Evolutionary conservation across 441 rosid species (phyloP).

Genomic region (Flueggea neowawraea): DNA sequence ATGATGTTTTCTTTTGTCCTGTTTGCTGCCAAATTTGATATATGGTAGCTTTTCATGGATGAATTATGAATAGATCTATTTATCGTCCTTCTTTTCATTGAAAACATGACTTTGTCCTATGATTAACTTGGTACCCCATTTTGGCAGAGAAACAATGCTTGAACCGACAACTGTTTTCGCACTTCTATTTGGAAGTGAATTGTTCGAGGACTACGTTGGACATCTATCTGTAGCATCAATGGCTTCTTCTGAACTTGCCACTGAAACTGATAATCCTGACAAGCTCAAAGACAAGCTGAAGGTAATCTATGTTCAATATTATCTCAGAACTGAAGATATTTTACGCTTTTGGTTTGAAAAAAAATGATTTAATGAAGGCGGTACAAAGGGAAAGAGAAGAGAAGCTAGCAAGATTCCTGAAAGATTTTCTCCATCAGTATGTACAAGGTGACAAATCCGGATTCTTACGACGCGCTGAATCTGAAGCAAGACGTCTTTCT

Average conservation of each 20-base stretch:
- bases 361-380: slow-evolving; percentile 31
- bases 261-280: slow-evolving; percentile 53
- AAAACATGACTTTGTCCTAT: too few relatives aligned
- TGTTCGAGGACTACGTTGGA: slow-evolving; percentile 86
- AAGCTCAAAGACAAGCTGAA: slow-evolving; percentile 66
- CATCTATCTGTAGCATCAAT: slow-evolving; percentile 89
- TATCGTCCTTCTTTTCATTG: too few relatives aligned
- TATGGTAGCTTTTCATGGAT: too few relatives aligned
- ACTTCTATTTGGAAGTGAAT: slow-evolving; percentile 94
- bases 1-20: too few relatives aligned
- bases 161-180: slow-evolving; percentile 91
- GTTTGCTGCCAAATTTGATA: too few relatives aligned
- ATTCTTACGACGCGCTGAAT: slow-evolving; percentile 62
- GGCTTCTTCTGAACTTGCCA: slow-evolving; percentile 73
- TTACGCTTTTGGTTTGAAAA: neutral
- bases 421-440: slow-evolving; percentile 59
- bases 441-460: slow-evolving; percentile 77
- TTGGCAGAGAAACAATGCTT: slow-evolving; percentile 73
- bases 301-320: slow-evolving; percentile 34
- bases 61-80: too few relatives aligned
- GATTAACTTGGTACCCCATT: too few relatives aligned
- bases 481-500: slow-evolving; percentile 77
- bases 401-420: slow-evolving; percentile 64
- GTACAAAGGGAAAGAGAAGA: slow-evolving; percentile 94
- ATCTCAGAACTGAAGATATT: neutral